Conservation (phyloP, 1,284 basidiomycete genomes). For the Coniferiporia sulphurascens region DNA sequence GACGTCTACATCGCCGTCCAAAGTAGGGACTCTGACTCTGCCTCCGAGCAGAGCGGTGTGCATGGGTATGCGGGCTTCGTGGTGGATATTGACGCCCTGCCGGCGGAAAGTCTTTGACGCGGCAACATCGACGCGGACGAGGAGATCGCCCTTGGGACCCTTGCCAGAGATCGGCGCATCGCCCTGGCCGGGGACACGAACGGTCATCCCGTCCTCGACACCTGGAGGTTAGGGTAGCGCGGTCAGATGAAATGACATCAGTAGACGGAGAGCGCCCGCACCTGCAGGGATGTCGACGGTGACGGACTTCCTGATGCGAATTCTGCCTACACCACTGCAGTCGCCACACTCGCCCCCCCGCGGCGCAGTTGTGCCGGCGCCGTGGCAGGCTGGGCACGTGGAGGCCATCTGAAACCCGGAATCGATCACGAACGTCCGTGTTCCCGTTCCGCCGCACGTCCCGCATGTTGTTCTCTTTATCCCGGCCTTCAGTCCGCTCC, state of each 20-base stretch:
- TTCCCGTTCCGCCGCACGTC: constrained; percentile 84
- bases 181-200: constrained; percentile 81
- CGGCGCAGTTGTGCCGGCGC: constrained; percentile 81
- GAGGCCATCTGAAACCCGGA: constrained; percentile 97
- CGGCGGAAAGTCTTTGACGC: constrained; percentile 84
- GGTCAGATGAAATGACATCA: constrained; percentile 18
- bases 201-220: constrained; percentile 95
- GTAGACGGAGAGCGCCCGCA: constrained; percentile 32
- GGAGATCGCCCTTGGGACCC: constrained; percentile 80
- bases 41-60: constrained; percentile 92
- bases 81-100: constrained; percentile 91
- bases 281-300: constrained; percentile 86
- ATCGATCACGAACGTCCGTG: constrained; percentile 87
- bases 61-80: constrained; percentile 88
- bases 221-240: constrained; percentile 42
- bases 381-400: constrained; percentile 83
- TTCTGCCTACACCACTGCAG: constrained; percentile 87
- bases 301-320: constrained; percentile 76
- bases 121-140: constrained; percentile 83
- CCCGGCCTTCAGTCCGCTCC: constrained; percentile 83
- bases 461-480: constrained; percentile 80
- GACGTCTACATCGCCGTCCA: constrained; percentile 96
- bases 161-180: constrained; percentile 81
- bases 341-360: constrained; percentile 73
- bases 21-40: constrained; percentile 86